These are phyloP conservation scores for Citrus sp. DNA, from an alignment of 345 rosid species.

Conservation along the genomic window DNA sequence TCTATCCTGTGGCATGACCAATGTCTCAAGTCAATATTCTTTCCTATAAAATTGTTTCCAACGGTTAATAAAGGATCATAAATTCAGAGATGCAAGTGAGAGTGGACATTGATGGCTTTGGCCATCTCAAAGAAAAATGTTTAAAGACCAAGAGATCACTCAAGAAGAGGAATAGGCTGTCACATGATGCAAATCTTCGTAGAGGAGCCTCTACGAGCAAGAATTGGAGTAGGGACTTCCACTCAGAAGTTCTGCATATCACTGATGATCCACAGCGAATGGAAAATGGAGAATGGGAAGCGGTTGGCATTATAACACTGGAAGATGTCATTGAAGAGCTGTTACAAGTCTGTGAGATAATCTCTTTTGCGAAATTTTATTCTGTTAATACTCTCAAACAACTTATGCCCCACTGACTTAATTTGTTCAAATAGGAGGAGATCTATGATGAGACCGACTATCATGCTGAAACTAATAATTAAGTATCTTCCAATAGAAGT, in stretches of 20 bases:
- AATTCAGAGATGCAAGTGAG: constrained; percentile 31
- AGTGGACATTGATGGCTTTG: constrained; percentile 33
- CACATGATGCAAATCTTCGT: constrained; percentile 18
- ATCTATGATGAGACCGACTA: constrained; percentile 64
- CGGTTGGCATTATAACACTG: constrained; percentile 32
- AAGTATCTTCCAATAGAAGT: background rate
- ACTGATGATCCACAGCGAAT: constrained; percentile 24
- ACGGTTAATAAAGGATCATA: background rate
- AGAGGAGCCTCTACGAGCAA: constrained; percentile 33
- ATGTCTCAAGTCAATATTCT: background rate
- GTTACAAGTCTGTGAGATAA: constrained; percentile 38
- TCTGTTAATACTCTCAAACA: background rate
- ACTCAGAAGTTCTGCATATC: constrained; percentile 38
- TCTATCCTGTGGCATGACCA: background rate
- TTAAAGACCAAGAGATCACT: constrained; percentile 31
- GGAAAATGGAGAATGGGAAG: constrained; percentile 35
- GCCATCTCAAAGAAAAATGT: constrained; percentile 17
- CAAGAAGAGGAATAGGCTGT: constrained; percentile 37
- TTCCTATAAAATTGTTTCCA: background rate
- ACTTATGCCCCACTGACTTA: background rate
- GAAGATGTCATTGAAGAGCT: constrained; percentile 73
- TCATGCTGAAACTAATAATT: constrained; percentile 20
- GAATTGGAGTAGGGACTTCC: constrained; percentile 44
- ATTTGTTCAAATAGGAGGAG: constrained; percentile 47
- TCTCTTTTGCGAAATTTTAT: background rate